Base-by-base conservation (phyloP, 306 rosid species). In the Inga laurina region DNA sequence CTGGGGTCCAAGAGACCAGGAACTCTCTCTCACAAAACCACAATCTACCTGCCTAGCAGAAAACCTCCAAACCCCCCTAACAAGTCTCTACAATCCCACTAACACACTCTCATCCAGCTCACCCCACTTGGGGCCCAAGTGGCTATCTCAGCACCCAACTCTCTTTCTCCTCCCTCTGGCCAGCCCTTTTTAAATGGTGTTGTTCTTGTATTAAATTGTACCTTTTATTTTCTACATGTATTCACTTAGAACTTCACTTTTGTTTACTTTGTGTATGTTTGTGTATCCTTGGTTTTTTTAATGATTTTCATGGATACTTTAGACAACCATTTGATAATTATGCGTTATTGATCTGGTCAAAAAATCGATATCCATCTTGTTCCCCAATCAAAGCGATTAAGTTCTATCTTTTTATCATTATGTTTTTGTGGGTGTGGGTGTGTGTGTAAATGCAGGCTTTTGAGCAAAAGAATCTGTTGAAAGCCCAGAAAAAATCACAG, bases 401-500 rank as follows among this genome's bases (percentile, higher is more conserved):
- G 77, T 69, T 64, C 71, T 7, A 74, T 74, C 74, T 22, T 43
- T 61, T 56, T 72, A 41, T 52, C 43, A 48, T 82, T 81, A 51
- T 69, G 54, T 56, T 43, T 79, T 71, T n/a, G 4, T 21, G 9
- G 4, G 7, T 59, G 11, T 24, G 30, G 30, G 1, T 59, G 34
- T 59, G 3, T 22, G 13, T 22, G 24, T n/a, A n/a, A 77, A 15
- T 85, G 85, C 90, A 95, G 98, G 89, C 67, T 72, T 75, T 82
- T 76, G 84, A 82, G 89, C 91, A 82, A 71, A 91, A 82, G 81
- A 87, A 85, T 61, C 44, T 57, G 48, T 66, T 83, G 81, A 92
- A 87, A 86, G 56, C 79, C 83, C 86, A 59, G 76, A 88, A 85
- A 90, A 90, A 75, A 48, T 35, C 87, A 78, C 88, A 83, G 72